These are phyloP conservation scores for Phytophthora podocarpi DNA, from an alignment of 352 stramenopile species.

Conservation along the genomic window DNA sequence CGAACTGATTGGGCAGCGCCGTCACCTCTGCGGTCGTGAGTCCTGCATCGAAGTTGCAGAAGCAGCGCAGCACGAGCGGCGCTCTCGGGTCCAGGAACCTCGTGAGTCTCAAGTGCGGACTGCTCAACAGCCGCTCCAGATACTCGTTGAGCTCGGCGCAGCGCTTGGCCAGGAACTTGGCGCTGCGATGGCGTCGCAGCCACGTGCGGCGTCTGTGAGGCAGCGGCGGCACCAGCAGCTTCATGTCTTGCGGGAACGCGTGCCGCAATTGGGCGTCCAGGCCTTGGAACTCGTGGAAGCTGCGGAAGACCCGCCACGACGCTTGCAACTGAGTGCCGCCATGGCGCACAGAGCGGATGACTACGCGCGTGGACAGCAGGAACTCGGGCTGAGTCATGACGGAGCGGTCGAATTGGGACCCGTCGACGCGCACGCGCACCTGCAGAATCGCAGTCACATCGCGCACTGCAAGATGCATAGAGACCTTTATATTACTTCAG, in stretches of 20 bases:
- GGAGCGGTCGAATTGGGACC: slow-evolving; percentile 73
- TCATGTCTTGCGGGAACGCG: slow-evolving; percentile 70
- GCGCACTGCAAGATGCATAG: slow-evolving; percentile 42
- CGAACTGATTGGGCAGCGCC: slow-evolving; percentile 44
- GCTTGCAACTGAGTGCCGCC: slow-evolving; percentile 60
- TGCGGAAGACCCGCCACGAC: slow-evolving; percentile 65
- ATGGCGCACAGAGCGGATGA: slow-evolving; percentile 68
- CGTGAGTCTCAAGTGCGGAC: slow-evolving; percentile 59
- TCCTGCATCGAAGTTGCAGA: slow-evolving; percentile 83
- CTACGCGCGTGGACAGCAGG: slow-evolving; percentile 56
- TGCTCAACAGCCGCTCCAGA: slow-evolving; percentile 44
- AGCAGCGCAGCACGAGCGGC: slow-evolving; percentile 75
- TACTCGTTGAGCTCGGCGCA: slow-evolving; percentile 76
- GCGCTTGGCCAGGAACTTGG: slow-evolving; percentile 62
- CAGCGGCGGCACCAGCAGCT: slow-evolving; percentile 47
- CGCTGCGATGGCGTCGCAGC: slow-evolving; percentile 59
- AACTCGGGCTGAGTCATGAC: slow-evolving; percentile 87
- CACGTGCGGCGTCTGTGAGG: slow-evolving; percentile 63
- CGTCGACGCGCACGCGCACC: slow-evolving; percentile 57
- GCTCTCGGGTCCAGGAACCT: slow-evolving; percentile 74
- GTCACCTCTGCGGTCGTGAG: slow-evolving; percentile 48
- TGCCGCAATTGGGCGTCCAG: slow-evolving; percentile 75
- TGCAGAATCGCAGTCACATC: slow-evolving; percentile 76
- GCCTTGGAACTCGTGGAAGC: slow-evolving; percentile 76
- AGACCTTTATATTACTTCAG: neutral